Percentiles rank a stretch among this genome's conserved stretches.
Evolutionary conservation across 306 rosid genomes (phyloP).

Genomic region (Cicer bijugum): DNA sequence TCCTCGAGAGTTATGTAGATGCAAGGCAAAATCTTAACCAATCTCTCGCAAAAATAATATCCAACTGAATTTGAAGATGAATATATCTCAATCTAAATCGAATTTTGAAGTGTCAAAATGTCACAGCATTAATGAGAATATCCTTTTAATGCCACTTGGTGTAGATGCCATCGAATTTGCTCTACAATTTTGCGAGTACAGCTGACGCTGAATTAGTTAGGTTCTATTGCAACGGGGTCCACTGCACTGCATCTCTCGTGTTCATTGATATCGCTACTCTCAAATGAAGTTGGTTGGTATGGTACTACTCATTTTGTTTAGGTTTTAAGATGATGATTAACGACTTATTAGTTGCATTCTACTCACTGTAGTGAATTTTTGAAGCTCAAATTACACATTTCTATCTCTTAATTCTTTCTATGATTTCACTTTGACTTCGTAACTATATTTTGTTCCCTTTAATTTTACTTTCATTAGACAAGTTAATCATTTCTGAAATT

Average conservation of each 20-base stretch:
- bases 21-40: constrained; percentile 17
- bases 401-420: too few species aligned
- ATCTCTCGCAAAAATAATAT: constrained; percentile 19
- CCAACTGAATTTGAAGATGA: constrained; percentile 4
- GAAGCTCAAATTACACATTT: too few species aligned
- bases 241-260: constrained; percentile 27
- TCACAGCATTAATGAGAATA: constrained; percentile 33
- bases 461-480: too few species aligned
- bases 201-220: constrained; percentile 39
- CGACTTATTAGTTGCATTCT: background rate
- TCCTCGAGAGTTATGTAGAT: constrained; percentile 10
- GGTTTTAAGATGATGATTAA: background rate
- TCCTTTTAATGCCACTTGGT: constrained; percentile 31
- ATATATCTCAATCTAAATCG: constrained; percentile 31
- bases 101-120: constrained; percentile 31
- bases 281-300: background rate
- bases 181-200: constrained; percentile 18
- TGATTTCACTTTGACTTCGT: too few species aligned
- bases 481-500: too few species aligned
- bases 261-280: background rate
- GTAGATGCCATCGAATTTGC: constrained; percentile 33
- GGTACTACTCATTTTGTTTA: background rate
- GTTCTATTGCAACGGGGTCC: constrained; percentile 39
- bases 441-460: too few species aligned
- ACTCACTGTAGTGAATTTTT: background rate